Evolutionary conservation across 352 stramenopile genomes (phyloP), one percentile per base, ranked within the genome.

Genomic region (Pythium oligandrum): DNA sequence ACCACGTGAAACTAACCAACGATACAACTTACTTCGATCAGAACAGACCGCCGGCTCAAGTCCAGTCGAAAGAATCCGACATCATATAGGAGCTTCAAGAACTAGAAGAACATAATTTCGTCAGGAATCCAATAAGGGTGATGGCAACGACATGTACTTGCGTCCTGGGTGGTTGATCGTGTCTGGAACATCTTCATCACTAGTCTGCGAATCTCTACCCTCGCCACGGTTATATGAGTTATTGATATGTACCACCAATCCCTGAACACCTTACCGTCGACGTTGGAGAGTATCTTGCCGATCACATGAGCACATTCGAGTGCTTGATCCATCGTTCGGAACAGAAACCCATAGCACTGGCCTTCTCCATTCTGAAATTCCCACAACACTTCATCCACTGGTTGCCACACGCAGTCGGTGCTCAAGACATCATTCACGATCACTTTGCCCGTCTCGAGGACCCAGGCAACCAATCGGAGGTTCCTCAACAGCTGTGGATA

Each of bases 381-480:
- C n/a, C 73, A 69, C 32, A 87, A 69, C 11, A 53, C 47, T 10
- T 52, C 52, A 40, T 73, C 61, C 35, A 76, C 64, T 8, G 46
- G 57, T 51, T 66, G 64, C 73, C 76, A 87, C 50, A 57, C 64
- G 49, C 76, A 87, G 10, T 63, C 59, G 45, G 44, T 39, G 36
- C 49, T 40, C 33, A 87, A 47, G 26, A 68, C 40, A 56, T 83
- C 73, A 50, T 83, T 83, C 38, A 85, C 53, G 12, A 87, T 66
- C 26, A 87, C 70, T 50, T 64, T 60, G 10, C 71, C 76, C 6
- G 71, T 78, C 48, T 87, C 73, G 31, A 83, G 53, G 9, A 85
- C 55, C 76, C 76, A 87, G 31, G 64, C 73, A 1, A 87, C 70
- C 17, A 87, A 57, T 4, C 76, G 71, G 40, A 85, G 79, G 44